Evolutionary conservation across 2,329 filamentous ascomycete species (phyloP), one percentile per base, ranked within the genome.

Genomic region (Fusarium secorum): DNA sequence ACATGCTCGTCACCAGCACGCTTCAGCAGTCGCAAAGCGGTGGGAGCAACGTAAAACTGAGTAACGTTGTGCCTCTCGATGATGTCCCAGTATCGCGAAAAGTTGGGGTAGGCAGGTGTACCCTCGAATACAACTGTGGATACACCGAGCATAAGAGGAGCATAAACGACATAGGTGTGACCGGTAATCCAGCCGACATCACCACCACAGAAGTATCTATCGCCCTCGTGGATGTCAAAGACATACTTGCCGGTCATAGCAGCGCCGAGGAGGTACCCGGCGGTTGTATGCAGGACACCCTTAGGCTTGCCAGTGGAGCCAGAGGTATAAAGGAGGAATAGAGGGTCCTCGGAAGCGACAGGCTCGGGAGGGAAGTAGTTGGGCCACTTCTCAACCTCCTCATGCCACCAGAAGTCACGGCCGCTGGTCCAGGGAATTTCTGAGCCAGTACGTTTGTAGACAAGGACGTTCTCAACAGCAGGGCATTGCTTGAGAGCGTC

Each of bases 161-260:
- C 94, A 79, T 99, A 99, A 41, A 99, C 95, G 61, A 98, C 95
- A 77, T 99, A 99, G 28, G 96, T 97, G 84, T 99, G 96, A 22
- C 96, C 96, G 33, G 96, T 99, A 80, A 99, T 98, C 96, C 96
- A 99, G 72, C 96, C 96, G 45, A 99, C 95, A 78, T 99, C 96
- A 81, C 96, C 96, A 81, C 95, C 96, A 77, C 96, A 99, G 88
- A 98, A 98, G 88, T 96, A 98, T 71, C 89, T 90, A 81, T 99
- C 96, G 58, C 92, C 90, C 70, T 95, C 91, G 81, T 99, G 96
- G 71, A 99, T 97, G 81, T 99, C 96, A 79, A 99, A 99, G 69
- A 98, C 95, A 81, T 99, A 98, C 84, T 98, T 99, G 82, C 95
- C 95, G 17, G 96, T 99, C 77, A 92, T 88, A 36, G 96, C 95